phyloP scores from a whole-genome alignment of 805 yeast species.

The Huiozyma naganishii region DNA sequence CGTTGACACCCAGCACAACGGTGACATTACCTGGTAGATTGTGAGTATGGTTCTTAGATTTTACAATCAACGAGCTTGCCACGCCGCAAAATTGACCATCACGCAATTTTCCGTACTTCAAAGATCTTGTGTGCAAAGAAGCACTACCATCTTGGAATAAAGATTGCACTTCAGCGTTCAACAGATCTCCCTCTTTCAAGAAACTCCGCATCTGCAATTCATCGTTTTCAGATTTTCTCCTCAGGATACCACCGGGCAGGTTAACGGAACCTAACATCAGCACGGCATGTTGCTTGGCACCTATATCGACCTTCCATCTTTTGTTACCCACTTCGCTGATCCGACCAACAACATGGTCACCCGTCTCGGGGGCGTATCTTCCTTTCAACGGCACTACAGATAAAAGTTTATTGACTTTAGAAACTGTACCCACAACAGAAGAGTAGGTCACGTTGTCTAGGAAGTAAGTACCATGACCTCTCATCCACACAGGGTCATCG shows the following conservation, averaged over 20 bases:
- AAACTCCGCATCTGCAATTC: constrained; percentile 93
- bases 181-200: constrained; percentile 88
- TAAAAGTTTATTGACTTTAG: constrained; percentile 75
- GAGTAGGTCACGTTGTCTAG: constrained; percentile 67
- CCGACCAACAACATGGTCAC: constrained; percentile 91
- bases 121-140: constrained; percentile 85
- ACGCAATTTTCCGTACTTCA: constrained; percentile 89
- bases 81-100: constrained; percentile 78
- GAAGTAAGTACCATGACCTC: constrained; percentile 94
- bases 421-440: constrained; percentile 85
- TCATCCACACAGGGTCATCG: constrained; percentile 94
- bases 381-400: constrained; percentile 82
- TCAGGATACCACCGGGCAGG: constrained; percentile 90
- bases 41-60: constrained; percentile 81
- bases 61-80: constrained; percentile 71
- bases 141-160: constrained; percentile 86
- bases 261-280: constrained; percentile 91
- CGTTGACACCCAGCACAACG: constrained; percentile 86
- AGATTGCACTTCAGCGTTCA: constrained; percentile 93
- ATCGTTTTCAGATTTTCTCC: constrained; percentile 90
- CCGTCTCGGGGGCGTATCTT: constrained; percentile 85
- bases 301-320: constrained; percentile 95
- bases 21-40: constrained; percentile 91
- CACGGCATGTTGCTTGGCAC: constrained; percentile 87
- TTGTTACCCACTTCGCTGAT: constrained; percentile 88